These are phyloP conservation scores for Acidomyces sp. DNA, from an alignment of 495 filamentous ascomycete genomes.

Conservation along the genomic window DNA sequence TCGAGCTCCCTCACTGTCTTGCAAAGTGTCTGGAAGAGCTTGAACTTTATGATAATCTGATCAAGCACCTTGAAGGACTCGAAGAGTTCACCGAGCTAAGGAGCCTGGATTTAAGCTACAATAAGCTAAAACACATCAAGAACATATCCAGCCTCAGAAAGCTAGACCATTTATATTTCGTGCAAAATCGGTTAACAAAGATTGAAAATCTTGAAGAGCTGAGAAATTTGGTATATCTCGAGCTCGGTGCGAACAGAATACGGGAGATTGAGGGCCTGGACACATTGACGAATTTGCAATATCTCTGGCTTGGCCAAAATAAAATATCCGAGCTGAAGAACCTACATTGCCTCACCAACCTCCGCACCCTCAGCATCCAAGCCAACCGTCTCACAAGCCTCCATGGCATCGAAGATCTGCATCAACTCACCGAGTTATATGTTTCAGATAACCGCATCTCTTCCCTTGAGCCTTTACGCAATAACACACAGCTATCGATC, in stretches of 20 bases:
- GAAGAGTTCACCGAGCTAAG: slow-evolving; percentile 62
- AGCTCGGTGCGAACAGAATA: slow-evolving; percentile 85
- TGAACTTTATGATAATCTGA: slow-evolving; percentile 96
- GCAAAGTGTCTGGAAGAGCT: slow-evolving; percentile 60
- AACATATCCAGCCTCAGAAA: slow-evolving; percentile 65
- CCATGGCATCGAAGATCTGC: slow-evolving; percentile 54
- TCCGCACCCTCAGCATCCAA: slow-evolving; percentile 88
- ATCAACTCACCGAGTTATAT: slow-evolving; percentile 87
- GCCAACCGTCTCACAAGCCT: slow-evolving; percentile 85
- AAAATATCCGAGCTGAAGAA: slow-evolving; percentile 80
- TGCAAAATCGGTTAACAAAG: slow-evolving; percentile 79
- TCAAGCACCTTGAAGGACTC: slow-evolving; percentile 72
- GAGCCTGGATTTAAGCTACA: slow-evolving; percentile 86
- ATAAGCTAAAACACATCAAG: slow-evolving; percentile 98
- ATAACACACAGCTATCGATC: slow-evolving; percentile 53
- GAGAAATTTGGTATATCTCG: slow-evolving; percentile 61
- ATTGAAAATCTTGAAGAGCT: slow-evolving; percentile 79
- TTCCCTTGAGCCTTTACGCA: slow-evolving; percentile 59
- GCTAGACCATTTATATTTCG: slow-evolving; percentile 78
- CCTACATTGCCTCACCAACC: slow-evolving; percentile 56
- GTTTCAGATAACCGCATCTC: slow-evolving; percentile 94
- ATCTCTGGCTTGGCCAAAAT: slow-evolving; percentile 97
- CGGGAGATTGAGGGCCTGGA: slow-evolving; percentile 82
- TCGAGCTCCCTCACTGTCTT: slow-evolving; percentile 55
- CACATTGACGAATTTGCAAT: slow-evolving; percentile 55